Evolutionary conservation across 441 rosid species (phyloP), one percentile per base, ranked within the genome.

Genomic region (Jatropha multifida): DNA sequence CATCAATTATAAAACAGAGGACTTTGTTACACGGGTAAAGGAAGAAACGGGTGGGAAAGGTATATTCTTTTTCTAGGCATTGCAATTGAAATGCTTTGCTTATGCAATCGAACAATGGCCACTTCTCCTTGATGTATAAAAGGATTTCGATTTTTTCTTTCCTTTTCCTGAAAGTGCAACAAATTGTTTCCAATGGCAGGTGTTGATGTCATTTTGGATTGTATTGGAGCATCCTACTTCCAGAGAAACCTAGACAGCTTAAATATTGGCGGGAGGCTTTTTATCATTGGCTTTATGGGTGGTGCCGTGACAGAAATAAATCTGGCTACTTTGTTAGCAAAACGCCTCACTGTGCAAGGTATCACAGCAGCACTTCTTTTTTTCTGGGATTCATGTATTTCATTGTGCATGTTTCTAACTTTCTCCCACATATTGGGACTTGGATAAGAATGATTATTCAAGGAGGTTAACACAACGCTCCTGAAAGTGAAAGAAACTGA

Each of bases 1-100:
- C 79, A 90, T 94, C 85, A 94, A 92, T 74, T 92, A 94, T 90
- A 92, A 87, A 84, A 91, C 89, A 3, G 92, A 91, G 79, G 98
- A 94, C 87, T 94, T 92, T 72, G 95, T 90, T n/a, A 80, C 89
- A 54, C 83, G 85, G 46, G 89, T 87, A 2, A 92, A 88, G 87
- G 93, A 87, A 3, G 98, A 89, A 88, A 87, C 97, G 0, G 74
- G 64, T 62, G 93, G 90, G 54, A 90, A 85, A 85, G 97, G 97
- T 88, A 75, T 67, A 44, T 23, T 40, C 58, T 41, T 15, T 26
- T 9, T 40, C 3, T 62, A 7, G 7, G 60, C 66, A 58, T 23
- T 27, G 49, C 64, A 14, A 64, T 69, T 75, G 71, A 48, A 27
- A 14, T 58, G 9, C 13, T 27, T 70, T 37, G 40, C 12, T 1